These are phyloP conservation scores for Irineochytrium annulatum DNA, from an alignment of 192 early-diverging fungal species.

Conservation along the genomic window DNA sequence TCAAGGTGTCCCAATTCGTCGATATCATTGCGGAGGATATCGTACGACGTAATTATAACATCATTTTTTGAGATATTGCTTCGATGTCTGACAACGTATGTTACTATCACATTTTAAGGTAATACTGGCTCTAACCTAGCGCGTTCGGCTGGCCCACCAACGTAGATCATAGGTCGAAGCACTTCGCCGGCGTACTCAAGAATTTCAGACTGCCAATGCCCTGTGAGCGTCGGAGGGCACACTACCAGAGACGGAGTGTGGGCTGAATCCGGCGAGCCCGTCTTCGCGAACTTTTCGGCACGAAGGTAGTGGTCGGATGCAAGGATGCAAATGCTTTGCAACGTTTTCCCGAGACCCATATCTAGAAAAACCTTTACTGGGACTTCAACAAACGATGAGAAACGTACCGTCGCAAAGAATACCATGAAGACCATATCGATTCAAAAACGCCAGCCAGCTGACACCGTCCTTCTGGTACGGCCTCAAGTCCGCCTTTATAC, in stretches of 20 bases:
- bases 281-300: conserved; percentile 48
- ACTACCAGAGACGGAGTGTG: conserved; percentile 87
- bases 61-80: conserved; percentile 63
- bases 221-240: conserved; percentile 91
- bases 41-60: conserved; percentile 91
- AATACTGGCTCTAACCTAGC: conserved; percentile 36
- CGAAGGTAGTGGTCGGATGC: conserved; percentile 83
- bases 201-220: conserved; percentile 97
- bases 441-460: conserved; percentile 97
- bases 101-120: neutral
- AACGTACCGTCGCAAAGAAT: conserved; percentile 87
- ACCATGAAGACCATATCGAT: conserved; percentile 94
- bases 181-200: conserved; percentile 63
- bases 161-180: conserved; percentile 80
- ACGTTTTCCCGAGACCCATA: conserved; percentile 98
- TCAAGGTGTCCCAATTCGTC: conserved; percentile 63
- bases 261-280: conserved; percentile 53
- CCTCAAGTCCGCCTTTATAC: conserved; percentile 89
- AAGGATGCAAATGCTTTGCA: conserved; percentile 94
- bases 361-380: conserved; percentile 41
- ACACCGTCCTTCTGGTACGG: conserved; percentile 98
- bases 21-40: conserved; percentile 94
- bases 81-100: conserved; percentile 21
- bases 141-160: conserved; percentile 76
- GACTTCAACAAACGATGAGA: neutral